Conservation (phyloP, 2,329 filamentous ascomycete genomes). For the Cladophialophora immunda region DNA sequence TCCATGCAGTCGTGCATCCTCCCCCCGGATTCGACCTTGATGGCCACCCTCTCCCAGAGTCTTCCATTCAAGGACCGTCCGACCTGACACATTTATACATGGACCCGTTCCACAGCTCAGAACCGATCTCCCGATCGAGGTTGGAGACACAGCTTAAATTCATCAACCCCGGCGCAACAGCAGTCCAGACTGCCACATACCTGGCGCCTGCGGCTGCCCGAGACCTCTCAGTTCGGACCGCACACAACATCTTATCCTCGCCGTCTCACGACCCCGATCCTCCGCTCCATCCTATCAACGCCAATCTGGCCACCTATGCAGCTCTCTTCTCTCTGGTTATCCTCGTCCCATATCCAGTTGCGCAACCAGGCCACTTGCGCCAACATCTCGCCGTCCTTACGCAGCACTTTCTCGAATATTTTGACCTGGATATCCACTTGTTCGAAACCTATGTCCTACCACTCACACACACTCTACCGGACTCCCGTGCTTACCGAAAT, state of each 20-base stretch:
- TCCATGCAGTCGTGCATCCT: constrained; percentile 79
- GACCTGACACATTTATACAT: constrained; percentile 68
- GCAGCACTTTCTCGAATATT: constrained; percentile 70
- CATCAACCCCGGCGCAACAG: constrained; percentile 48
- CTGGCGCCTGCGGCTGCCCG: constrained; percentile 70
- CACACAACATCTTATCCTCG: constrained; percentile 81
- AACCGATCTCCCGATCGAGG: constrained; percentile 69
- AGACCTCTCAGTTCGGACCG: constrained; percentile 77
- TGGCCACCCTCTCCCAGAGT: constrained; percentile 47
- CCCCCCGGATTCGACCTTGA: constrained; percentile 67
- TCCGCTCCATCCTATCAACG: constrained; percentile 57
- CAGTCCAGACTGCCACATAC: constrained; percentile 57
- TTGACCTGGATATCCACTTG: constrained; percentile 75
- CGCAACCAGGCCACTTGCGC: constrained; percentile 61
- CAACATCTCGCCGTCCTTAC: constrained; percentile 72
- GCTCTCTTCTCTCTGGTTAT: constrained; percentile 75
- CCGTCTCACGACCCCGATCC: constrained; percentile 62
- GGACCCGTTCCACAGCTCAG: constrained; percentile 77
- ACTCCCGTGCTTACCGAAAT: constrained; percentile 59
- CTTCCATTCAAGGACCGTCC: constrained; percentile 37
- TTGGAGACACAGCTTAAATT: constrained; percentile 69
- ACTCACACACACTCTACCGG: constrained; percentile 61
- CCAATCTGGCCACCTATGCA: constrained; percentile 72
- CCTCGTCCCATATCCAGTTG: constrained; percentile 56
- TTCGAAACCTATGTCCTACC: constrained; percentile 74